Conservation (phyloP, 257 asterid genomes). For the Nicotiana paniculata region DNA sequence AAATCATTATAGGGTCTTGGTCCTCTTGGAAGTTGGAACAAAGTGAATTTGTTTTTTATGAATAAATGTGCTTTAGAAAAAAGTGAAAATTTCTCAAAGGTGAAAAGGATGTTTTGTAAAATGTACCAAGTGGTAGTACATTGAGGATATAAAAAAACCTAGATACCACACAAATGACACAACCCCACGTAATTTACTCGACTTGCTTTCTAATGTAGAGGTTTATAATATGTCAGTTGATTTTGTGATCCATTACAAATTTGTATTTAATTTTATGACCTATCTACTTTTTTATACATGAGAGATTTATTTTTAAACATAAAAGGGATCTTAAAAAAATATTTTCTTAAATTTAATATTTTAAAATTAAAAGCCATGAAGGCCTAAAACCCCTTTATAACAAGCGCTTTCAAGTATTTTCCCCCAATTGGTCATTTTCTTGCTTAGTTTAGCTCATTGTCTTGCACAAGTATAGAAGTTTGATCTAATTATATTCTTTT, state of each 20-base stretch:
- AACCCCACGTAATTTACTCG: slow-evolving; percentile 9
- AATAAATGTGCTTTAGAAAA: not conserved
- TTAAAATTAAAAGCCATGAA: no score
- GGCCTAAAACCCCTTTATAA: not conserved
- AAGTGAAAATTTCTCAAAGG: no score
- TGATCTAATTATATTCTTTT: not conserved
- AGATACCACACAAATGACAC: not conserved
- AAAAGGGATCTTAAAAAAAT: no score
- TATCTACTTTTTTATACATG: no score
- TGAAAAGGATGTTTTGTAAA: slow-evolving; percentile 12
- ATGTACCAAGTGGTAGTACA: not conserved
- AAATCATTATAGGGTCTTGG: slow-evolving; percentile 7
- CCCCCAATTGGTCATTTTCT: not conserved
- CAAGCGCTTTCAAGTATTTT: not conserved
- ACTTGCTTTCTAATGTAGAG: slow-evolving; percentile 8
- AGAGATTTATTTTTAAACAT: no score
- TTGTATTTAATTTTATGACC: no score
- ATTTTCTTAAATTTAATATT: no score
- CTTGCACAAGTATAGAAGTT: not conserved
- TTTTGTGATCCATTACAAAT: no score
- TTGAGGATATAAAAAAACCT: slow-evolving; percentile 15
- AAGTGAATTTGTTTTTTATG: slow-evolving; percentile 30
- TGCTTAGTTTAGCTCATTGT: not conserved
- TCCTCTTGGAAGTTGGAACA: slow-evolving; percentile 21
- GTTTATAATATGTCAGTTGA: not conserved